Evolutionary conservation across 108 stramenopile genomes (phyloP).

Genomic region (Skeletonema menzelii): DNA sequence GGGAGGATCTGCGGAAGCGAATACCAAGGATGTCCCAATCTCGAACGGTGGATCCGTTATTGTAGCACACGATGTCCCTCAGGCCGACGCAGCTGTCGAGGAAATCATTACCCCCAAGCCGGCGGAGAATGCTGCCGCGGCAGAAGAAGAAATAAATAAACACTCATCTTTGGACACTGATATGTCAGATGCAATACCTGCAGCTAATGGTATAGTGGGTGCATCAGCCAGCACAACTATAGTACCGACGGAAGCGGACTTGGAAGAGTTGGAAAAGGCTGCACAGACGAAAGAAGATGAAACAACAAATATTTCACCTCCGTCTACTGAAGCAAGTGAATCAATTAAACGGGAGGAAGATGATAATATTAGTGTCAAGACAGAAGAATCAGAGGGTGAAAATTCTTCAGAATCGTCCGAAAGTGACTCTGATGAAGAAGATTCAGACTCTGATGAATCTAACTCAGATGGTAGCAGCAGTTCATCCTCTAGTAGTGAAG

Average conservation of each 20-base stretch:
- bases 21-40: too few species aligned
- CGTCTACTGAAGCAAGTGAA: not conserved
- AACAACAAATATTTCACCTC: not conserved
- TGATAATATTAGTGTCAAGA: not conserved
- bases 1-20: too few species aligned
- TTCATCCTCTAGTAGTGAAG: conserved; percentile 17
- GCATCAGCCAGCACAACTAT: not conserved
- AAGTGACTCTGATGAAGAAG: not conserved
- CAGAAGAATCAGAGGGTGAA: not conserved
- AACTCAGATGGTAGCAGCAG: conserved; percentile 7
- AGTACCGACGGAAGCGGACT: not conserved
- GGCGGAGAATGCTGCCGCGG: too few species aligned
- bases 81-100: too few species aligned
- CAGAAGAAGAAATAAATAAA: not conserved
- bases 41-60: too few species aligned
- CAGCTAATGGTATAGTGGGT: not conserved
- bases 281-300: not conserved
- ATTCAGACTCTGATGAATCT: not conserved
- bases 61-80: too few species aligned
- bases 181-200: not conserved
- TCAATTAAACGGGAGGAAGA: not conserved
- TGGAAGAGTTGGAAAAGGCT: not conserved
- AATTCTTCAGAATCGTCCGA: not conserved
- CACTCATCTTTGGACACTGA: not conserved
- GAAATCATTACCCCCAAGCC: too few species aligned